phyloP scores from a whole-genome alignment of 2,329 filamentous ascomycete genomes.

The Herpotrichia juniperi region DNA sequence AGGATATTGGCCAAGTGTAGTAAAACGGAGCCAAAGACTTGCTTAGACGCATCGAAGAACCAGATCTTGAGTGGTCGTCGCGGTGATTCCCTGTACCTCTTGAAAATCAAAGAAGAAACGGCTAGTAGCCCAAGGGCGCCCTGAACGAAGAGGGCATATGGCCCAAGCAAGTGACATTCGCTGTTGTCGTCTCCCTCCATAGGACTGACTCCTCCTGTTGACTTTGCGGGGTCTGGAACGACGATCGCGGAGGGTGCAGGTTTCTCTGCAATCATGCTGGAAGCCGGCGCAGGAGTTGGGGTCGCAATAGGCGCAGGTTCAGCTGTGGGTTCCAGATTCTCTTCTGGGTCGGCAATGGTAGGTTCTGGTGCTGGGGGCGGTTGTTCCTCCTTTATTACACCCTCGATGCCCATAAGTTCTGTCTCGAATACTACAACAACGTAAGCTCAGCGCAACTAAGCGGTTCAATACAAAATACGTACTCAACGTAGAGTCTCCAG shows the following conservation, averaged over 20 bases:
- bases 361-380: constrained; percentile 1
- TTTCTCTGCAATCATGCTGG: background rate
- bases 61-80: constrained; percentile 94
- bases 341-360: background rate
- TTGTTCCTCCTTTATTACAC: constrained; percentile 32
- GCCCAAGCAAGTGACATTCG: constrained; percentile 85
- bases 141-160: constrained; percentile 91
- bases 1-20: constrained; percentile 92
- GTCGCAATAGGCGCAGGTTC: constrained; percentile 6
- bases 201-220: constrained; percentile 31
- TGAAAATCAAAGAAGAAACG: constrained; percentile 85
- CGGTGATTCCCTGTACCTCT: constrained; percentile 89
- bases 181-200: constrained; percentile 61
- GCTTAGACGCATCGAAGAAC: constrained; percentile 97
- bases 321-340: background rate
- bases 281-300: constrained; percentile 11
- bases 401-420: constrained; percentile 82
- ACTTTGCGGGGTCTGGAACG: constrained; percentile 15
- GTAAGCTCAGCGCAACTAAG: constrained; percentile 14
- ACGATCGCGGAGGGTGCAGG: background rate
- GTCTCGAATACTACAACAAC: constrained; percentile 80
- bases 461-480: constrained; percentile 37
- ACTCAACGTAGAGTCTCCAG: constrained; percentile 78
- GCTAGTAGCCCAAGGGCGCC: constrained; percentile 83
- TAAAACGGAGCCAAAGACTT: constrained; percentile 91